Base-by-base conservation (phyloP, 148 eudicot species). In the Linanthus parryae region DNA sequence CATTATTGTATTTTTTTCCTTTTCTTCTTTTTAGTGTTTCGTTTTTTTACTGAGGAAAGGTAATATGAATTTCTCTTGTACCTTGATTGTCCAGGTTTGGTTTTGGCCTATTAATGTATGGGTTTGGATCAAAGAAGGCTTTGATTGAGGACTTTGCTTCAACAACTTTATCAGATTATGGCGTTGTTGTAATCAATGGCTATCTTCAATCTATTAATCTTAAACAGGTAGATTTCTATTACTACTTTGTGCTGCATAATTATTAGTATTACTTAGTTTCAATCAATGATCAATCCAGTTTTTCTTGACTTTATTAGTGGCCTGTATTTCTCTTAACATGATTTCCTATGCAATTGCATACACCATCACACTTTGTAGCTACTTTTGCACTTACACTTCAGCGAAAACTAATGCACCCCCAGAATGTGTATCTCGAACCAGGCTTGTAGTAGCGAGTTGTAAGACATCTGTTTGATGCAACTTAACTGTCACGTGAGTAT, bases 71-170 rank as follows among this genome's bases (percentile, higher is more conserved):
- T 24, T 59, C 52, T 26, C 2, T 43, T 23, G 30, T 23, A 38
- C 51, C 40, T 31, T 53, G 49, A 39, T 50, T 14, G 29, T 41
- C 22, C 70, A 90, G 97, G 80, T 76, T 86, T 57, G 87, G 92
- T 40, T 86, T 86, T 79, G 81, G 94, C 57, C 94, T 92, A 44
- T 73, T 92, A 59, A 81, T 92, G 90, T 84, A 92, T 73, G 98
- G 98, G 10, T 92, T 92, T 70, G 98, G 98, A 55, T 92, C 96
- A 25, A 92, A 92, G 75, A 92, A 86, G 69, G 74, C 74, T 2
- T 68, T 92, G 71, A 51, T 87, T 45, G 98, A 87, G 69, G 94
- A 92, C 74, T 92, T 87, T 69, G 98, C 96, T 73, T 77, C 96
- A 34, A 79, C 76, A 19, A 60, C 81, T 8, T 77, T 92, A 64